Percentiles rank a stretch among this genome's conserved stretches.
phyloP scores from a whole-genome alignment of 805 yeast species.

The Lipomyces sp. region DNA sequence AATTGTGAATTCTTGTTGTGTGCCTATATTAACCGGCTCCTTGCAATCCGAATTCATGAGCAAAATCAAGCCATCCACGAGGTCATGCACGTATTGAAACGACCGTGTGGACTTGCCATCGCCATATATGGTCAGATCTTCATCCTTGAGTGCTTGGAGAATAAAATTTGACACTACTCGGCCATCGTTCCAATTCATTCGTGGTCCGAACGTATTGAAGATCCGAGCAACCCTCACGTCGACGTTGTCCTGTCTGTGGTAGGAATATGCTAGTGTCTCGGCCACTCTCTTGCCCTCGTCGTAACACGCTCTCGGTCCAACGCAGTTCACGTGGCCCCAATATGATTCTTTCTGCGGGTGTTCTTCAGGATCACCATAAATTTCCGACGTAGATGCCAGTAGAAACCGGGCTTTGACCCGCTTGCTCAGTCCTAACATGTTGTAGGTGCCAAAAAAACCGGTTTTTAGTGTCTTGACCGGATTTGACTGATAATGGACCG shows the following conservation, averaged over 20 bases:
- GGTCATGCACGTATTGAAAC: slow-evolving; percentile 41
- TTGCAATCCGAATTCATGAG: slow-evolving; percentile 41
- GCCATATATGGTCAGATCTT: slow-evolving; percentile 41
- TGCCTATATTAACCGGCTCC: slow-evolving; percentile 42
- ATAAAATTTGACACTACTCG: slow-evolving; percentile 42
- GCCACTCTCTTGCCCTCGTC: slow-evolving; percentile 43
- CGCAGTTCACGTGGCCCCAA: slow-evolving; percentile 41
- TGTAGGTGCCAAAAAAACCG: slow-evolving; percentile 42
- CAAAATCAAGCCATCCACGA: slow-evolving; percentile 40
- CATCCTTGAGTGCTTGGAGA: slow-evolving; percentile 40
- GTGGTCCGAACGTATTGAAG: slow-evolving; percentile 42
- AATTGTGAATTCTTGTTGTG: slow-evolving; percentile 41
- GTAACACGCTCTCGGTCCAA: slow-evolving; percentile 43
- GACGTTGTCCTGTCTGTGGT: slow-evolving; percentile 39
- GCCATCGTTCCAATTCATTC: slow-evolving; percentile 44
- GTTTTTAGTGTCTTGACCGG: slow-evolving; percentile 43
- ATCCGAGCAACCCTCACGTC: slow-evolving; percentile 42
- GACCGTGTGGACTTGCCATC: slow-evolving; percentile 40
- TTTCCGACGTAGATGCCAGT: slow-evolving; percentile 42
- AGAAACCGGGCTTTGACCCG: slow-evolving; percentile 42
- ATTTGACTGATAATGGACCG: slow-evolving; percentile 42
- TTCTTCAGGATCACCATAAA: slow-evolving; percentile 42
- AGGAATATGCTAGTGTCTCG: slow-evolving; percentile 41
- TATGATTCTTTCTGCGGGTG: slow-evolving; percentile 42
- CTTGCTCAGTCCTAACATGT: slow-evolving; percentile 43